Percentiles rank a stretch among this genome's conserved stretches.
phyloP scores from a whole-genome alignment of 2,329 filamentous ascomycete species.

The Phialemoniopsis sp. region DNA sequence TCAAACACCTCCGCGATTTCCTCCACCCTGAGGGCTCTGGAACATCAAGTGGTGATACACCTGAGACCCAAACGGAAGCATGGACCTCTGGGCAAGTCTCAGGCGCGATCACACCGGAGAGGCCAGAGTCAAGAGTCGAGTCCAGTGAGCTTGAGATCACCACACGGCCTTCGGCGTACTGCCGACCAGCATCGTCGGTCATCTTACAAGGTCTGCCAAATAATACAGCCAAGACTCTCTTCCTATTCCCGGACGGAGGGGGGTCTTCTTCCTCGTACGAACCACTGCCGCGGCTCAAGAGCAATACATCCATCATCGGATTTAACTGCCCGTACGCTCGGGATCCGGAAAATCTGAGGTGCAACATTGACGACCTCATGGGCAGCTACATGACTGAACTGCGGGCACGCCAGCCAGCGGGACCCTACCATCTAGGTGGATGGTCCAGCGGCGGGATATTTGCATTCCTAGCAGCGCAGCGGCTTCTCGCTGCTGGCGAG shows the following conservation, averaged over 20 bases:
- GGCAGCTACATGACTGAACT: constrained; percentile 52
- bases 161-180: too few species aligned
- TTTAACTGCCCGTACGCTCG: constrained; percentile 59
- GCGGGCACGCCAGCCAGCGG: constrained; percentile 49
- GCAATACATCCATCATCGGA: constrained; percentile 32
- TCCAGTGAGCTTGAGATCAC: too few species aligned
- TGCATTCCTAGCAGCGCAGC: constrained; percentile 41
- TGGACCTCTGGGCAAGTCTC: too few species aligned
- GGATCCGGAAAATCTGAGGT: constrained; percentile 46
- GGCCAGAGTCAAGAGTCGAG: too few species aligned
- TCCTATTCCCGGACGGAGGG: constrained; percentile 6
- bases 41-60: too few species aligned
- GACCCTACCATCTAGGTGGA: constrained; percentile 51
- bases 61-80: too few species aligned
- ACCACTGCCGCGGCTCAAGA: constrained; percentile 39
- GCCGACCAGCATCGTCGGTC: too few species aligned
- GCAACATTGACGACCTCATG: constrained; percentile 45
- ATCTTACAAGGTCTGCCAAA: too few species aligned
- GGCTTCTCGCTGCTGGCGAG: not conserved
- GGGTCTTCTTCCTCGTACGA: constrained; percentile 40
- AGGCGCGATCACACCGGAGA: too few species aligned
- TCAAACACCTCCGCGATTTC: constrained; percentile 22
- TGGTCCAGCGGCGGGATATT: constrained; percentile 58
- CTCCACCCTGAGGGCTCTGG: constrained; percentile 3
- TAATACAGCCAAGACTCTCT: constrained; percentile 7